Conservation (phyloP, 148 eudicot genomes). For the Dysphania ambrosioides region DNA sequence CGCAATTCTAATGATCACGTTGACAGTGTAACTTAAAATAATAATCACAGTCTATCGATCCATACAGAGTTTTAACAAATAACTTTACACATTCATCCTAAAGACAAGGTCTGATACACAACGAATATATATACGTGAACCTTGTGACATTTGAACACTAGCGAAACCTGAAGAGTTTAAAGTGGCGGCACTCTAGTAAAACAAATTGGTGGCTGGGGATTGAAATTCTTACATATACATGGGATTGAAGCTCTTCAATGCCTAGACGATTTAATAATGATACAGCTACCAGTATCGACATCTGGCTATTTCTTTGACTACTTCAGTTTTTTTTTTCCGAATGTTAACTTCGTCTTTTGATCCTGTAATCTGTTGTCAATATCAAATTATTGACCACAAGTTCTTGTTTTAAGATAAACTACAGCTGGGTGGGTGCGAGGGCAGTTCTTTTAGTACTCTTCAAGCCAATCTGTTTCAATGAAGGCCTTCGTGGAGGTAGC, state of each 20-base stretch:
- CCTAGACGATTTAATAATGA: neutral
- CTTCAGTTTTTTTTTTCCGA: too few species aligned
- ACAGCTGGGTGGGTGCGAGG: neutral
- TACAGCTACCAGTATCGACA: neutral
- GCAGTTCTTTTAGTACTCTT: conserved; percentile 5
- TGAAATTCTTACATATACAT: neutral
- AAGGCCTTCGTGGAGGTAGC: conserved; percentile 29
- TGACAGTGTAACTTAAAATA: too few species aligned
- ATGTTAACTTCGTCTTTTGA: too few species aligned
- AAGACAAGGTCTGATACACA: neutral
- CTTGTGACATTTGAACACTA: neutral
- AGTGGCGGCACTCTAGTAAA: too few species aligned
- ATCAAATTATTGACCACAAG: neutral
- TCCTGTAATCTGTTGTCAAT: neutral
- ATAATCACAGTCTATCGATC: rapidly evolving
- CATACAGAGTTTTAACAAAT: too few species aligned
- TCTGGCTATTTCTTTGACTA: neutral
- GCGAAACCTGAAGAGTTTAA: too few species aligned
- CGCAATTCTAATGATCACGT: too few species aligned
- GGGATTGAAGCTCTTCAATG: neutral
- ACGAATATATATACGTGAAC: conserved; percentile 5
- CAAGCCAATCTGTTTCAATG: conserved; percentile 8
- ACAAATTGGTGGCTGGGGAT: too few species aligned
- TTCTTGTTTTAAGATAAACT: neutral
- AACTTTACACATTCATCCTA: too few species aligned